Conservation (phyloP, 2,329 filamentous ascomycete species). For the Lachnellula subtilissima region DNA sequence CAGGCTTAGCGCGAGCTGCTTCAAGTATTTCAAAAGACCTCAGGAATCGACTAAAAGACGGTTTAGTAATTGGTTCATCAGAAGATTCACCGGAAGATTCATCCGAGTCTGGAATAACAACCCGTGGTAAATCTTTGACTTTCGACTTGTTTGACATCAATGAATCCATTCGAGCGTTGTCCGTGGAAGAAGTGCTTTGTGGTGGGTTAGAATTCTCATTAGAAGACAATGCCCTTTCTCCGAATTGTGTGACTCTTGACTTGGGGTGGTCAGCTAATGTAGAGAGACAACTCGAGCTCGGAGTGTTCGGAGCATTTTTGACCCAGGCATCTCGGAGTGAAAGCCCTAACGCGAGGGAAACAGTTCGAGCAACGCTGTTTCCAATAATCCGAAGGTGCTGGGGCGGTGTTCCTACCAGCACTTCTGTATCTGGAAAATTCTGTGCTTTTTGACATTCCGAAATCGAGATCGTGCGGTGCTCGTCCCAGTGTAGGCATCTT, state of each 20-base stretch:
- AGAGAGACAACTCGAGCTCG: neutral
- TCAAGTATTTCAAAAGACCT: no score
- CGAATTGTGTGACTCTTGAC: neutral
- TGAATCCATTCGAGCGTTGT: no score
- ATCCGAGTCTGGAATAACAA: constrained; percentile 1
- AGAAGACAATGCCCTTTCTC: neutral
- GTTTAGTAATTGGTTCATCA: neutral
- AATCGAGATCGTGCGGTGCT: constrained; percentile 57
- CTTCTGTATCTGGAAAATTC: constrained; percentile 64
- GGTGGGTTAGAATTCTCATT: neutral
- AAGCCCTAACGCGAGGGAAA: constrained; percentile 62
- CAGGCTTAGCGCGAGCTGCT: no score
- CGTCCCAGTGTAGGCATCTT: constrained; percentile 57
- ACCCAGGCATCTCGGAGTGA: constrained; percentile 55
- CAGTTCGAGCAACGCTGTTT: constrained; percentile 69
- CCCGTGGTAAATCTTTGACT: no score
- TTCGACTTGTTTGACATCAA: no score
- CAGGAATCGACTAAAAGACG: neutral
- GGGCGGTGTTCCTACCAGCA: constrained; percentile 53
- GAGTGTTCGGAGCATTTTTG: constrained; percentile 9
- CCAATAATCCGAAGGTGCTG: constrained; percentile 66
- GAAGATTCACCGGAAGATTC: neutral
- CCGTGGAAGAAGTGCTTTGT: no score
- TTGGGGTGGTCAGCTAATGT: neutral
- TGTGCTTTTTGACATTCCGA: constrained; percentile 66